phyloP scores from a whole-genome alignment of 257 asterid species.

The Solanum infundibuliforme region DNA sequence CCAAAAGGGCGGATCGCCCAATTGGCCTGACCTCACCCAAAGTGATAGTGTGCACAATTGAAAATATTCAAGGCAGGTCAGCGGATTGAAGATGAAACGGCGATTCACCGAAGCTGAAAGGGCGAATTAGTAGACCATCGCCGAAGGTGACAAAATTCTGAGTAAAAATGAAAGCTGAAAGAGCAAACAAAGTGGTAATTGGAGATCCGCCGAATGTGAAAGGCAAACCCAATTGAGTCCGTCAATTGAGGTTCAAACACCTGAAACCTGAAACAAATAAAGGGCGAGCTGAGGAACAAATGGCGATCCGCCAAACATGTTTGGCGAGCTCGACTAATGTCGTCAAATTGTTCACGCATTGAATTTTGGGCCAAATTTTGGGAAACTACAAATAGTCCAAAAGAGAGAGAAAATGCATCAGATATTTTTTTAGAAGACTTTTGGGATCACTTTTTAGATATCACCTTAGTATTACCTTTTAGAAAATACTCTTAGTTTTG shows the following conservation, averaged over 20 bases:
- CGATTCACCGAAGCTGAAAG: background rate
- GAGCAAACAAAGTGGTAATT: background rate
- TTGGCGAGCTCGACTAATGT: background rate
- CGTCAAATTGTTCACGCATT: background rate
- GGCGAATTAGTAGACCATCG: background rate
- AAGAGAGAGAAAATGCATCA: background rate
- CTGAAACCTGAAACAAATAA: background rate
- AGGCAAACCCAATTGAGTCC: background rate
- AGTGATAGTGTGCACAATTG: background rate
- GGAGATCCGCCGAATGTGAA: background rate
- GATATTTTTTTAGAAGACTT: background rate
- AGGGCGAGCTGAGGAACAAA: background rate
- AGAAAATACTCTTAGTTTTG: background rate
- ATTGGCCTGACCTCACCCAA: background rate
- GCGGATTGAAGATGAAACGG: background rate
- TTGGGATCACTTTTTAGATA: background rate
- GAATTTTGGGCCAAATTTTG: background rate
- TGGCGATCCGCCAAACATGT: background rate
- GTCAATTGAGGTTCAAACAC: background rate
- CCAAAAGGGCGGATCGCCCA: background rate
- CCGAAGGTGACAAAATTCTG: background rate
- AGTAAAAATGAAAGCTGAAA: background rate
- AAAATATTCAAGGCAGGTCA: background rate
- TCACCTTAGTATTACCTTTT: background rate
- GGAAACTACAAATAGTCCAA: background rate